Percentiles rank a stretch among this genome's conserved stretches.
phyloP scores from a whole-genome alignment of 1,284 basidiomycete species.

The Ceratobasidium sp. region DNA sequence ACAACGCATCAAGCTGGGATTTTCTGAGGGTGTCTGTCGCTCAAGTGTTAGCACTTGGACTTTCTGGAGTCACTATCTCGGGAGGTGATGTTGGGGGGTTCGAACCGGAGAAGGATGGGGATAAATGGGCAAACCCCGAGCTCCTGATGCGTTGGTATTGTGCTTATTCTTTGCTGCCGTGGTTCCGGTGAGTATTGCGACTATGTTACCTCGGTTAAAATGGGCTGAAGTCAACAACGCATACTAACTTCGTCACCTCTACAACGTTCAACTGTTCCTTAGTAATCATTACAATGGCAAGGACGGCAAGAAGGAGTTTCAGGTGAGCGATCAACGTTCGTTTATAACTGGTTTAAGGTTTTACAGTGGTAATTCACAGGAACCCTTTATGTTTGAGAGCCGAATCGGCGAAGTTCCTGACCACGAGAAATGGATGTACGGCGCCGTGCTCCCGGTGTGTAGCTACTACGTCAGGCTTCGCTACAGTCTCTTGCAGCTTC shows the following conservation, averaged over 20 bases:
- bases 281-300: constrained; percentile 44
- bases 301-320: constrained; percentile 43
- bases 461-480: constrained; percentile 43
- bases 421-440: constrained; percentile 40
- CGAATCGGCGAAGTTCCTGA: constrained; percentile 8
- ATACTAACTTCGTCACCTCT: not conserved
- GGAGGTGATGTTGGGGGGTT: constrained; percentile 45
- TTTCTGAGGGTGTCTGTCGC: constrained; percentile 45
- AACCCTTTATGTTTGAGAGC: constrained; percentile 22
- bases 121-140: constrained; percentile 42
- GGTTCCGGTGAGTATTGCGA: constrained; percentile 26
- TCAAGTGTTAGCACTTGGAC: constrained; percentile 42
- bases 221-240: too few species aligned
- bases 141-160: constrained; percentile 46
- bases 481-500: constrained; percentile 41
- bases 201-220: not conserved
- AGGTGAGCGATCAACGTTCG: constrained; percentile 1
- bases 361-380: not conserved
- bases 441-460: constrained; percentile 28
- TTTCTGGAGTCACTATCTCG: constrained; percentile 43
- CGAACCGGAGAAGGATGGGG: not conserved
- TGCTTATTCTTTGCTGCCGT: constrained; percentile 41
- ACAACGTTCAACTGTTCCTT: not conserved
- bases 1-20: constrained; percentile 43
- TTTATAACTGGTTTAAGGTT: not conserved